Base-by-base conservation (phyloP, 805 yeast genomes). In the Cyberlindnera samutprakarnensis region DNA sequence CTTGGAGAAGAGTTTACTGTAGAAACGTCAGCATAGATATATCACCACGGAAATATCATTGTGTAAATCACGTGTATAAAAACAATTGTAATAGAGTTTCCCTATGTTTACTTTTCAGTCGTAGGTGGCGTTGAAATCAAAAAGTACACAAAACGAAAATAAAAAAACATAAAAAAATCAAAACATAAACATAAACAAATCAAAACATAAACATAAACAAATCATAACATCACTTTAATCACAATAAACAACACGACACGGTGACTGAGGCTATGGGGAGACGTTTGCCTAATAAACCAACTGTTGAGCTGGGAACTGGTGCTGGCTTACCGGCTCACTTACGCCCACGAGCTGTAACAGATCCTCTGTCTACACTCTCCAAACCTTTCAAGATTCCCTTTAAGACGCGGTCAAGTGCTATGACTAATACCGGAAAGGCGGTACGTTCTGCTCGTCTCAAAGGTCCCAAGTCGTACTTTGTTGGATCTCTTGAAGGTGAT, bases 361-460 rank as follows among this genome's bases (percentile, higher is more conserved):
- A 74, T 31, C 69, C 84, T 3, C 56, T 65, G 2, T 60, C 53
- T 6, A 59, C 70, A 15, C 59, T 82, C n/a, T 57, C 75, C 2
- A 73, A 65, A 46, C 94, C 94, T 0, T 83, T 82, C 57, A 71
- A 64, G 37, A 68, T 80, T 1, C 94, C 94, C 1, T 70, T 78
- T 35, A 57, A 51, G 38, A 39, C 41, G 3, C 31, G 56, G 14
- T 46, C 52, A 4, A 37, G 47, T 25, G 51, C 53, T 15, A 11
- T 41, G 10, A 43, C 48, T 9, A 29, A 30, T 11, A 33, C 36
- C 7, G 50, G 46, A 4, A 47, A 38, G 30, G 28, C 43, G 7
- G 49, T 51, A 2, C 41, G 63, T 23, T 26, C 42, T 23, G 59
- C 57, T 2, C 46, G 56, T 17, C 60, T 64, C 30, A 50, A 43